These are phyloP conservation scores for Rhodotorula sp. DNA, from an alignment of 1,284 basidiomycete genomes.

Conservation along the genomic window DNA sequence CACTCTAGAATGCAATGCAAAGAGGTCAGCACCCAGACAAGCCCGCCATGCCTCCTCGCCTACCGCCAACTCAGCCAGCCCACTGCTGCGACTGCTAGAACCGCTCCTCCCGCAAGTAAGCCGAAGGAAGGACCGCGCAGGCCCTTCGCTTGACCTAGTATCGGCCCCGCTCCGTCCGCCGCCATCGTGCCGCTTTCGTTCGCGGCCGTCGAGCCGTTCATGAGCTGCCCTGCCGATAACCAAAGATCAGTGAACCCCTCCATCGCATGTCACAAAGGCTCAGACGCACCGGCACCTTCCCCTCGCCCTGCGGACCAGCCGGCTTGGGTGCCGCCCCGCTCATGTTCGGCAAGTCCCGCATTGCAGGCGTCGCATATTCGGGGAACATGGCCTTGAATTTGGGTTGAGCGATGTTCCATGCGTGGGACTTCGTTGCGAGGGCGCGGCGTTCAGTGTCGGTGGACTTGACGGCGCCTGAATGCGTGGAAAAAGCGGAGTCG, in stretches of 20 bases:
- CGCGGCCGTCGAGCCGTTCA: neutral
- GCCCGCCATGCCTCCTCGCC: neutral
- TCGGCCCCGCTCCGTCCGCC: no score
- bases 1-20: neutral
- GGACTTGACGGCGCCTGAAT: slow-evolving; percentile 19
- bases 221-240: neutral
- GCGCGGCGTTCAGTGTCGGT: slow-evolving; percentile 25
- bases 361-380: slow-evolving; percentile 35
- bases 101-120: neutral
- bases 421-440: slow-evolving; percentile 21
- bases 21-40: neutral
- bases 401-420: slow-evolving; percentile 34
- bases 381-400: slow-evolving; percentile 44
- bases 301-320: slow-evolving; percentile 12
- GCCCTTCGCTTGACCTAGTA: no score
- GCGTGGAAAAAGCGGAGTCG: neutral
- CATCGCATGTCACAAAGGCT: no score
- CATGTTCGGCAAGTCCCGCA: slow-evolving; percentile 43
- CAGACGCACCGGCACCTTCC: neutral
- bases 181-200: no score
- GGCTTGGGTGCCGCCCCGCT: neutral
- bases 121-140: neutral
- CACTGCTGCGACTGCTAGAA: neutral
- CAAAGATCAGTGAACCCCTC: neutral
- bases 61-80: neutral